These are phyloP conservation scores for Coccomyxa subellipsoidea DNA, from an alignment of 163 green algal genomes.

Conservation along the genomic window DNA sequence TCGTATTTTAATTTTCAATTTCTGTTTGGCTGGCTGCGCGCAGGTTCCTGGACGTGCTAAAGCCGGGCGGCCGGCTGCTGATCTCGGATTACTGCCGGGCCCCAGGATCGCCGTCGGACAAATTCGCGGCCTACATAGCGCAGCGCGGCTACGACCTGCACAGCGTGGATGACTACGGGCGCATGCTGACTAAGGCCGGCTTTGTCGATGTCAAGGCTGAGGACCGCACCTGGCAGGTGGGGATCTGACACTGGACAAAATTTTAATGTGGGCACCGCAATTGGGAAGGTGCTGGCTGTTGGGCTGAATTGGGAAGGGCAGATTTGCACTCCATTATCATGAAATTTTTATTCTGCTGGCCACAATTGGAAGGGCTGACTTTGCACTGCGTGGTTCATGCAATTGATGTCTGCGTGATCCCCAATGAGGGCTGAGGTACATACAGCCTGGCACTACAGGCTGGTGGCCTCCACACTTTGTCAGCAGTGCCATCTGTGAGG, in stretches of 20 bases:
- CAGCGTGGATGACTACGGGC: slow-evolving; percentile 48
- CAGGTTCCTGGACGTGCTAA: slow-evolving; percentile 41
- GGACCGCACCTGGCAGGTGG: slow-evolving; percentile 51
- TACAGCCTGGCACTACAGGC: no score
- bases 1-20: neutral
- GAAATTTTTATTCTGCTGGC: no score
- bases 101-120: neutral
- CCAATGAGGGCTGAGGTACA: no score
- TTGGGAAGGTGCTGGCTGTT: no score
- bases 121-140: slow-evolving; percentile 59
- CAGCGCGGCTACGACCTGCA: slow-evolving; percentile 68
- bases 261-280: no score
- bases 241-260: no score
- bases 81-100: slow-evolving; percentile 79
- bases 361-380: no score
- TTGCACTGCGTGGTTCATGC: no score
- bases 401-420: no score
- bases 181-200: slow-evolving; percentile 55
- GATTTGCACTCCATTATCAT: no score
- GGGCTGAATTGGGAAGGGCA: no score
- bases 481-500: neutral
- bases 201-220: slow-evolving; percentile 58
- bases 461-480: no score
- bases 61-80: slow-evolving; percentile 71
- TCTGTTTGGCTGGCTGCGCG: neutral